These are phyloP conservation scores for Solanum arcanum DNA, from an alignment of 257 asterid genomes.

Conservation along the genomic window DNA sequence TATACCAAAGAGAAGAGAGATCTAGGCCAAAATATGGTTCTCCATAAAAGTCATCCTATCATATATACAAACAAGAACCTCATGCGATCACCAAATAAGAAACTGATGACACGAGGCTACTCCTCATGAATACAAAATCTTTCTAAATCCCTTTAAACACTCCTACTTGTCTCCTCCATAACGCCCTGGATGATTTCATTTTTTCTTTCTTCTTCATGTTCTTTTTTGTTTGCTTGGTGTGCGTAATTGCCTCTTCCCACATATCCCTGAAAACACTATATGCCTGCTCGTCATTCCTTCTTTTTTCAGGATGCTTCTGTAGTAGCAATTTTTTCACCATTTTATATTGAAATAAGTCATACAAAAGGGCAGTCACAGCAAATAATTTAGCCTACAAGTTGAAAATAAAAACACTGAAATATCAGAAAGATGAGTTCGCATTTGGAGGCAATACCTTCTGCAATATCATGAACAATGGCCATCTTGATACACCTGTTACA, in stretches of 20 bases:
- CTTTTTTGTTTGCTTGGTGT: neutral
- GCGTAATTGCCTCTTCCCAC: neutral
- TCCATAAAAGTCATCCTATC: neutral
- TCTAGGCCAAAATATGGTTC: neutral
- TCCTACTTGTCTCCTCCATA: neutral
- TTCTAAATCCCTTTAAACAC: neutral
- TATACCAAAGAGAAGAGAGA: neutral
- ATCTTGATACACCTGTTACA: constrained; percentile 80
- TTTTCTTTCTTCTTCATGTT: neutral
- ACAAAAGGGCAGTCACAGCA: neutral
- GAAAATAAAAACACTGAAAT: neutral
- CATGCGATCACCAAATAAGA: neutral
- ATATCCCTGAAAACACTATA: neutral
- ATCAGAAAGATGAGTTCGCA: neutral
- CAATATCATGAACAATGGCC: constrained; percentile 90
- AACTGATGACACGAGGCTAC: neutral
- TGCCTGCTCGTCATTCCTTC: neutral
- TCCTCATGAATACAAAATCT: neutral
- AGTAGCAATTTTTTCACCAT: neutral
- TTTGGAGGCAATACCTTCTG: constrained; percentile 55
- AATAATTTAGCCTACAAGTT: neutral
- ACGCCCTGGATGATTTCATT: neutral
- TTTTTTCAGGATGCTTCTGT: neutral
- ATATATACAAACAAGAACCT: neutral
- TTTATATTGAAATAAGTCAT: neutral